These are phyloP conservation scores for Hibiscus tridactylites DNA, from an alignment of 345 rosid genomes.

Conservation along the genomic window DNA sequence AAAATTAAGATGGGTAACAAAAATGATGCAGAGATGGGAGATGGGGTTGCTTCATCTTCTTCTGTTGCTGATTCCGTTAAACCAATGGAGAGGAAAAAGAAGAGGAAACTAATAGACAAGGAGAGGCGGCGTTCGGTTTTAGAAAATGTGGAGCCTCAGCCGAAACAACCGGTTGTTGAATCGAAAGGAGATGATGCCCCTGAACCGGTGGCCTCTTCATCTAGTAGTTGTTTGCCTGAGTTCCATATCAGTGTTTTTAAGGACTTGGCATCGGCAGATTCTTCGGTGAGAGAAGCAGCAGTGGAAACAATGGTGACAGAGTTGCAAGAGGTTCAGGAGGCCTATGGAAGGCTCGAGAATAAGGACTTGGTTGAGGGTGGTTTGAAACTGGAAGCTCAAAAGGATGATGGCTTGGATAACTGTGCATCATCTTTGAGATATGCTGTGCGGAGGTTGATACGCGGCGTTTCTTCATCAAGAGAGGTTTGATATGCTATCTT, in stretches of 20 bases:
- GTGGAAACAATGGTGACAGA: slow-evolving; percentile 55
- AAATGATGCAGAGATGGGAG: slow-evolving; percentile 11
- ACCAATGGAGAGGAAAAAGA: slow-evolving; percentile 81
- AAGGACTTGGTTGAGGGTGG: slow-evolving; percentile 47
- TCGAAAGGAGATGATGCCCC: slow-evolving; percentile 17
- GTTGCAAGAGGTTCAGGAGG: slow-evolving; percentile 65
- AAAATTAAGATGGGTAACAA: slow-evolving; percentile 30
- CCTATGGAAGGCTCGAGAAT: slow-evolving; percentile 36
- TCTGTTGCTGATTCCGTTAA: slow-evolving; percentile 28
- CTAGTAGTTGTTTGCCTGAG: slow-evolving; percentile 37
- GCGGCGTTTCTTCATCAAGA: slow-evolving; percentile 88
- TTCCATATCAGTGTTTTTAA: slow-evolving; percentile 59
- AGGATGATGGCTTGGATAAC: slow-evolving; percentile 71
- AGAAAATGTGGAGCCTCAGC: slow-evolving; percentile 20
- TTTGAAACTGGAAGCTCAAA: slow-evolving; percentile 68
- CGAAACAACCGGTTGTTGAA: slow-evolving; percentile 16
- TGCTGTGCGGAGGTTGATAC: slow-evolving; percentile 74
- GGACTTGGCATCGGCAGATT: slow-evolving; percentile 57
- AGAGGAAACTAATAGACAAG: slow-evolving; percentile 66
- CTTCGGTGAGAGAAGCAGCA: slow-evolving; percentile 46
- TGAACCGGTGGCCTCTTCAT: slow-evolving; percentile 19
- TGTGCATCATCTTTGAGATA: slow-evolving; percentile 83
- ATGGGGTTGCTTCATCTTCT: slow-evolving; percentile 13
- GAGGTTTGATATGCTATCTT: slow-evolving; percentile 40
- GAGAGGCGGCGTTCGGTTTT: slow-evolving; percentile 36